Evolutionary conservation across 805 yeast species (phyloP).

Genomic region (Allodekkera sacchari): DNA sequence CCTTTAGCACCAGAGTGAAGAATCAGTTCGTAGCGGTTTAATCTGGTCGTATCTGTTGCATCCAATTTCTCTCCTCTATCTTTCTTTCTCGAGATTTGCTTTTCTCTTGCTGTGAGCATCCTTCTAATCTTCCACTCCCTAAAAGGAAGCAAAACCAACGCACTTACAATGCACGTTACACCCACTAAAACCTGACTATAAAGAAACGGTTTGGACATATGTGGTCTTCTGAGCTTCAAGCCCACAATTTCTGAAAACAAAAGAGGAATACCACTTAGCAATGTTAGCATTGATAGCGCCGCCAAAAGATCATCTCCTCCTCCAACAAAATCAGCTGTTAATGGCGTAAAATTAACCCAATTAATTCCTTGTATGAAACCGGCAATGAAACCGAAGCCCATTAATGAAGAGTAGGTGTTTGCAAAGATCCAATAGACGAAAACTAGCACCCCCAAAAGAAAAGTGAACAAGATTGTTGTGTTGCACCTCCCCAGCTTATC

Average conservation of each 20-base stretch:
- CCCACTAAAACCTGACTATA: constrained; percentile 60
- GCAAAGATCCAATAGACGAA: constrained; percentile 45
- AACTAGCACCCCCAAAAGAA: constrained; percentile 28
- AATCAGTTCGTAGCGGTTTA: constrained; percentile 7
- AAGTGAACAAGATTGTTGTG: constrained; percentile 29
- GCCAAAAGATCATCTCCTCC: constrained; percentile 23
- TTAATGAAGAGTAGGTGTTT: constrained; percentile 30
- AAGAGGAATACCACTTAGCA: constrained; percentile 24
- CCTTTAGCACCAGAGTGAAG: constrained; percentile 4
- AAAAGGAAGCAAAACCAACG: constrained; percentile 35
- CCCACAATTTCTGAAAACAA: constrained; percentile 26
- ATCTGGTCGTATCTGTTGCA: constrained; percentile 2
- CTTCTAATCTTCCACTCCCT: constrained; percentile 49
- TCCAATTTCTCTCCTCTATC: background rate
- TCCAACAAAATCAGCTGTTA: constrained; percentile 27
- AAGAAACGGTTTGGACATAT: constrained; percentile 36
- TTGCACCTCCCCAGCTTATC: constrained; percentile 42
- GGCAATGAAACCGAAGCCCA: constrained; percentile 34
- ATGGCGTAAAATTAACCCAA: constrained; percentile 28
- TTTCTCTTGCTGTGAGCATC: constrained; percentile 26
- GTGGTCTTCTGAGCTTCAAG: constrained; percentile 19
- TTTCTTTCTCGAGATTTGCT: too few relatives aligned
- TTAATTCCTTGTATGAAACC: constrained; percentile 42
- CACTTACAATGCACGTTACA: constrained; percentile 32
- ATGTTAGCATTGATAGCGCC: constrained; percentile 18